These are phyloP conservation scores for Yamadazyma endophytica DNA, from an alignment of 805 yeast genomes.

Conservation along the genomic window DNA sequence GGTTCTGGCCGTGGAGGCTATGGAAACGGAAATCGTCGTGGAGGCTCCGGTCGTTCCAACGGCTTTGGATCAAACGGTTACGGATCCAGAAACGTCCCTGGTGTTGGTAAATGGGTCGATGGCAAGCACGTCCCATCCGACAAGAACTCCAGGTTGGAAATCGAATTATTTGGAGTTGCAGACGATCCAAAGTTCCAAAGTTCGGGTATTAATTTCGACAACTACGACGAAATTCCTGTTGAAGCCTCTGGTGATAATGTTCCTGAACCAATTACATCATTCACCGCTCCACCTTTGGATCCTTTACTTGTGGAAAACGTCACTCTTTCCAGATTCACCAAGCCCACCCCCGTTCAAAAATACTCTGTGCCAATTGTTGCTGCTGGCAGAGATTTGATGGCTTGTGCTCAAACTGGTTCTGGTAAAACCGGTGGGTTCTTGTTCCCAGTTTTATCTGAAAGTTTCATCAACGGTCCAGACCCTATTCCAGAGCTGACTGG, in stretches of 20 bases:
- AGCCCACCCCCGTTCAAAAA: constrained; percentile 96
- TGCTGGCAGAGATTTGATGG: constrained; percentile 88
- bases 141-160: constrained; percentile 64
- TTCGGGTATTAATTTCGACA: constrained; percentile 97
- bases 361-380: constrained; percentile 91
- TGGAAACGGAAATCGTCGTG: constrained; percentile 22
- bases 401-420: constrained; percentile 97
- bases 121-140: constrained; percentile 87
- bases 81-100: constrained; percentile 35
- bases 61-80: constrained; percentile 18
- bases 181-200: constrained; percentile 78
- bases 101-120: constrained; percentile 79
- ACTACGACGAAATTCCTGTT: constrained; percentile 97
- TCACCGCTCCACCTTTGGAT: constrained; percentile 92
- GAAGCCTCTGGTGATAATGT: constrained; percentile 95
- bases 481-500: constrained; percentile 45
- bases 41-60: constrained; percentile 18
- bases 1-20: constrained; percentile 21
- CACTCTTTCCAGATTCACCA: constrained; percentile 80
- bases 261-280: constrained; percentile 87
- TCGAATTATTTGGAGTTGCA: constrained; percentile 76
- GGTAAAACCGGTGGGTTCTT: constrained; percentile 99
- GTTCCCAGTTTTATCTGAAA: constrained; percentile 94
- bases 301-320: constrained; percentile 82
- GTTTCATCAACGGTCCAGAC: constrained; percentile 85